Evolutionary conservation across 495 filamentous ascomycete species (phyloP), one percentile per base, ranked within the genome.

Genomic region (Podospora pseudoanserina): DNA sequence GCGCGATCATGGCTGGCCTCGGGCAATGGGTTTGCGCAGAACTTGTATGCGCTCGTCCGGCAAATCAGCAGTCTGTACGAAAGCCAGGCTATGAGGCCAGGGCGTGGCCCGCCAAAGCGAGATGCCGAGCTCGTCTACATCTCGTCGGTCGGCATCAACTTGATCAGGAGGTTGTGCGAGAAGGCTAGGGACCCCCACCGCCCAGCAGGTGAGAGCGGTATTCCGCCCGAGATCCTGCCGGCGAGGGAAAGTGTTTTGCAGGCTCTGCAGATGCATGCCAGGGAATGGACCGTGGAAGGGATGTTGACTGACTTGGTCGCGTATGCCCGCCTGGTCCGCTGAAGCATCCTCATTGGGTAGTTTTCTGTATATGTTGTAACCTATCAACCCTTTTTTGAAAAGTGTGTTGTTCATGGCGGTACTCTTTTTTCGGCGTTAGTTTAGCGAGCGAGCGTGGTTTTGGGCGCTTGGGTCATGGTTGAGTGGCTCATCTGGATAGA

Each of bases 1-100:
- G 90, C 93, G n/a, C 85, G 87, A 58, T 80, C 84, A 2, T 99
- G 95, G 95, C 86, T 98, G 19, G 86, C 89, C 19, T 93, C 91
- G 18, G 88, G 90, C 53, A 92, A 96, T 75, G 92, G 92, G 1
- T 96, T 97, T 76, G 91, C 92, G 3, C 84, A 90, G 64, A 91
- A 89, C 74, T 84, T 97, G 4, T 85, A 94, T 61, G 80, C 86
- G 20, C 82, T 97, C 5, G 86, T 92, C 13, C 88, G 89, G 57
- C 76, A 88, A 5, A 79, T 97, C 11, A 91, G 89, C 71, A 83
- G 83, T 3, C 87, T 91, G 63, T 79, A 75, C 28, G 82, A 81
- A 73, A 80, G 65, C 67, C 82, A 65, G 78, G 81, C 71, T 0
- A 20, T 49, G 11, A 58, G 63, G 30, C 54, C 67, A 30, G 74